A percentile compares a stretch with the other conserved stretches of the same genome.
Conservation (phyloP, 1,284 basidiomycete genomes). For the Boletus semigastroideus region DNA sequence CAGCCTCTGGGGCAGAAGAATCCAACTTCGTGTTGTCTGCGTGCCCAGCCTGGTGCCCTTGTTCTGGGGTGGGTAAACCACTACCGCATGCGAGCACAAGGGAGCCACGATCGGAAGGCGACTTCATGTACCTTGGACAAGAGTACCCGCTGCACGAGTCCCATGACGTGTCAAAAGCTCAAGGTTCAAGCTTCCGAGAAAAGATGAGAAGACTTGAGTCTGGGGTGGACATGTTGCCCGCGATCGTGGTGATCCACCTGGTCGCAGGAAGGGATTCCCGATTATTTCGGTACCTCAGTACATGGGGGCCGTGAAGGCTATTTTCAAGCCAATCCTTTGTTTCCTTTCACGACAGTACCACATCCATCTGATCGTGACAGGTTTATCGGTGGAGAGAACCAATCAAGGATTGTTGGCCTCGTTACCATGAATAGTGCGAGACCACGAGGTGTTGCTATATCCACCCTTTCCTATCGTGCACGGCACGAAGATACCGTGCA, state of each 20-base stretch:
- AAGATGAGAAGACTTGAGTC: background rate
- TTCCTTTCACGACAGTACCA: background rate
- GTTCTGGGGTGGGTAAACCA: slow-evolving; percentile 9
- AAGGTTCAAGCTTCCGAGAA: background rate
- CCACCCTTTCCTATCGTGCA: too few species aligned
- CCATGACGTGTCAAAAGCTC: background rate
- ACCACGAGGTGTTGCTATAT: too few species aligned
- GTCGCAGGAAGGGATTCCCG: background rate
- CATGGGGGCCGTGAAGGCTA: background rate
- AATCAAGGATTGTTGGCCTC: background rate
- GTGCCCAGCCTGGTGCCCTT: slow-evolving; percentile 31
- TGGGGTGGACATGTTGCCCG: background rate
- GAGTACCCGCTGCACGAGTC: background rate
- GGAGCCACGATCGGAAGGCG: background rate
- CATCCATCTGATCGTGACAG: background rate
- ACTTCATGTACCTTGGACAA: background rate
- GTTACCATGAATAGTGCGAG: background rate
- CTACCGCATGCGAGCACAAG: background rate
- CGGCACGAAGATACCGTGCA: too few species aligned
- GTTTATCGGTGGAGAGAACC: slow-evolving; percentile 1
- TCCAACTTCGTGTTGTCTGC: slow-evolving; percentile 41
- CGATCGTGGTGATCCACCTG: background rate
- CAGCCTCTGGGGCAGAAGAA: slow-evolving; percentile 1
- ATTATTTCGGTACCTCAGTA: slow-evolving; percentile 8
- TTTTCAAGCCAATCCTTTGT: background rate